A percentile compares a stretch with the other conserved stretches of the same genome.
Conservation (phyloP, 257 asterid species). For the Lantana camara region DNA sequence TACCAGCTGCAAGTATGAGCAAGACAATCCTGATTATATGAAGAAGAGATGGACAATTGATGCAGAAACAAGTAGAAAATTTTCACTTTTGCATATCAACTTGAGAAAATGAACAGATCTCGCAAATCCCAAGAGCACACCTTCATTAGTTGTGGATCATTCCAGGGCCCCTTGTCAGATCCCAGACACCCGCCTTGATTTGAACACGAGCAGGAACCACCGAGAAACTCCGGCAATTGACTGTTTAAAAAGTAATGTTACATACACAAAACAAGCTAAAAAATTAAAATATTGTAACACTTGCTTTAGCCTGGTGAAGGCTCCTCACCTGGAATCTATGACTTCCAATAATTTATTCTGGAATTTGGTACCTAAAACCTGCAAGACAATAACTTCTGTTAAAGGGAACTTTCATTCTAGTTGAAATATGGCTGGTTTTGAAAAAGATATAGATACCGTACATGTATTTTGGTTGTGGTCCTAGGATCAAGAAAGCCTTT, state of each 20-base stretch:
- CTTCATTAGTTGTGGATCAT: slow-evolving; percentile 80
- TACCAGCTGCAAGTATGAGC: slow-evolving; percentile 74
- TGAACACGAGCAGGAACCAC: slow-evolving; percentile 87
- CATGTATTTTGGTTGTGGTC: slow-evolving; percentile 89
- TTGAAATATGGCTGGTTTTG: slow-evolving; percentile 17
- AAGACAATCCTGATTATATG: slow-evolving; percentile 33
- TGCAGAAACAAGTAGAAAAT: slow-evolving; percentile 20
- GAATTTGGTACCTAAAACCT: slow-evolving; percentile 88
- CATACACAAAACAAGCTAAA: slow-evolving; percentile 16
- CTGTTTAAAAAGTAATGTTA: slow-evolving; percentile 47
- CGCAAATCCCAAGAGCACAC: slow-evolving; percentile 43
- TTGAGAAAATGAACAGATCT: background rate
- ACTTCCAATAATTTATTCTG: slow-evolving; percentile 77
- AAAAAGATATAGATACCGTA: slow-evolving; percentile 33
- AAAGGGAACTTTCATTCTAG: slow-evolving; percentile 25
- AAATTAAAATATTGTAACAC: background rate
- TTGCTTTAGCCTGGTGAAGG: slow-evolving; percentile 27
- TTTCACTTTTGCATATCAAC: slow-evolving; percentile 14
- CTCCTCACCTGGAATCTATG: slow-evolving; percentile 70
- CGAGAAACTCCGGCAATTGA: slow-evolving; percentile 97
- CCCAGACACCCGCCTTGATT: slow-evolving; percentile 89
- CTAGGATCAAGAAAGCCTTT: slow-evolving; percentile 93
- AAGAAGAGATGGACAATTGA: slow-evolving; percentile 25
- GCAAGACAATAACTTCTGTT: slow-evolving; percentile 34
- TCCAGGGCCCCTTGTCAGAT: slow-evolving; percentile 96